These are phyloP conservation scores for Senna tora DNA, from an alignment of 306 rosid genomes.

Conservation along the genomic window DNA sequence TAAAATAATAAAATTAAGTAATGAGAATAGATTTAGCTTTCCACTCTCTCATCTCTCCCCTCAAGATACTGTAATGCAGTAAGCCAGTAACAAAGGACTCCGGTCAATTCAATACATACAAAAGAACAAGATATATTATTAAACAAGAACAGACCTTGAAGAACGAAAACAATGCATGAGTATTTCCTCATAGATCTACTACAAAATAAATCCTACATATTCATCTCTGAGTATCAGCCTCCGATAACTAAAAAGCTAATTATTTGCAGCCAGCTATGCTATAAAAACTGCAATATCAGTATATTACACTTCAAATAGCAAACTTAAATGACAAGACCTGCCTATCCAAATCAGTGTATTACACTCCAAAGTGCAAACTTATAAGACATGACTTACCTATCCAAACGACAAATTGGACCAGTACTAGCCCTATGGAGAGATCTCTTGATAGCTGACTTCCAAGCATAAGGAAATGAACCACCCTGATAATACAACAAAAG, in stretches of 20 bases:
- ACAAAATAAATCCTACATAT: not conserved
- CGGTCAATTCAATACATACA: slow-evolving; percentile 13
- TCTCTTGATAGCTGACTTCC: slow-evolving; percentile 86
- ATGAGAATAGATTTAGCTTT: too few relatives aligned
- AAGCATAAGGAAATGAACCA: slow-evolving; percentile 92
- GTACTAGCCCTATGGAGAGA: slow-evolving; percentile 66
- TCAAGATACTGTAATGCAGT: not conserved
- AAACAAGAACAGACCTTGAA: not conserved
- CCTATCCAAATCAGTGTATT: slow-evolving; percentile 68
- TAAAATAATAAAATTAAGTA: too few relatives aligned
- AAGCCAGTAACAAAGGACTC: not conserved
- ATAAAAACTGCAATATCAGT: slow-evolving; percentile 4
- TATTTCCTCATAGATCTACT: slow-evolving; percentile 5
- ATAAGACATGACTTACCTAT: slow-evolving; percentile 58
- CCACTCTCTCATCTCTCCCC: too few relatives aligned
- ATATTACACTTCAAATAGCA: not conserved
- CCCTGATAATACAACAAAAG: slow-evolving; percentile 60
- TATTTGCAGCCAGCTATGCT: not conserved
- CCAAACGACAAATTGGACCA: slow-evolving; percentile 72
- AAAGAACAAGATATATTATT: not conserved
- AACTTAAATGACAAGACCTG: slow-evolving; percentile 32
- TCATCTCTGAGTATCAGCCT: not conserved
- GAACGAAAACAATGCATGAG: not conserved
- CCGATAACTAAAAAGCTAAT: not conserved
- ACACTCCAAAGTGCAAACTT: not conserved